These are phyloP conservation scores for Lentinula lateritia DNA, from an alignment of 768 basidiomycete species.

Conservation along the genomic window DNA sequence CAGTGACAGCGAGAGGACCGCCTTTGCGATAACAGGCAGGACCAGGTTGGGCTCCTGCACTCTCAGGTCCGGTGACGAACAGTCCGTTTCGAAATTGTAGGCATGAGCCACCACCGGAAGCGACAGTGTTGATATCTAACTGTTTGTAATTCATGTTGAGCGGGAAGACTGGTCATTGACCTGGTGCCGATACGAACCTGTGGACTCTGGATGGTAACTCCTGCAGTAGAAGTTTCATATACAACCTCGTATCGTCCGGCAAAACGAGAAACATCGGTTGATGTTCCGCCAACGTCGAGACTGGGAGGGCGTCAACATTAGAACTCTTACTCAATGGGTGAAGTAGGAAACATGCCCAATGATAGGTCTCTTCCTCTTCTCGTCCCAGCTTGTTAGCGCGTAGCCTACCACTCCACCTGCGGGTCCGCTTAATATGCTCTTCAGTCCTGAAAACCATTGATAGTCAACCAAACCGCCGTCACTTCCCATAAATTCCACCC, in stretches of 20 bases:
- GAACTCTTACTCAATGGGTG: background rate
- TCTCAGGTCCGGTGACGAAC: slow-evolving; percentile 88
- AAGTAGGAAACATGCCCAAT: slow-evolving; percentile 59
- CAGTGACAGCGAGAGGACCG: slow-evolving; percentile 87
- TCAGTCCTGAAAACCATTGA: slow-evolving; percentile 84
- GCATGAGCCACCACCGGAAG: slow-evolving; percentile 91
- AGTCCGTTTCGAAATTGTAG: slow-evolving; percentile 86
- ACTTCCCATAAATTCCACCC: slow-evolving; percentile 95
- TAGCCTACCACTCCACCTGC: slow-evolving; percentile 97
- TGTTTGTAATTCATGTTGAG: slow-evolving; percentile 29
- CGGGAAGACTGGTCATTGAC: background rate
- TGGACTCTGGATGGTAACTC: slow-evolving; percentile 86
- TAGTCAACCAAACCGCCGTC: slow-evolving; percentile 84
- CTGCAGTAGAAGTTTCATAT: slow-evolving; percentile 94
- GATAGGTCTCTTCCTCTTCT: slow-evolving; percentile 60
- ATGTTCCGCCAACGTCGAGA: slow-evolving; percentile 91
- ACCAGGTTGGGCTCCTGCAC: slow-evolving; percentile 90
- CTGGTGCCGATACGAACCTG: slow-evolving; percentile 95
- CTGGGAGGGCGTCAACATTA: slow-evolving; percentile 27
- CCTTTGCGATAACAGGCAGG: slow-evolving; percentile 86
- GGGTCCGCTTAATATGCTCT: slow-evolving; percentile 89
- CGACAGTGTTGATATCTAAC: slow-evolving; percentile 93
- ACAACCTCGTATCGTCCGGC: slow-evolving; percentile 89
- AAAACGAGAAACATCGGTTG: slow-evolving; percentile 92
- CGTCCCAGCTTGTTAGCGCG: slow-evolving; percentile 88